A percentile compares a stretch with the other conserved stretches of the same genome.
These are phyloP conservation scores for Posidonia australis DNA, from an alignment of 106 monocot genomes.

Conservation along the genomic window DNA sequence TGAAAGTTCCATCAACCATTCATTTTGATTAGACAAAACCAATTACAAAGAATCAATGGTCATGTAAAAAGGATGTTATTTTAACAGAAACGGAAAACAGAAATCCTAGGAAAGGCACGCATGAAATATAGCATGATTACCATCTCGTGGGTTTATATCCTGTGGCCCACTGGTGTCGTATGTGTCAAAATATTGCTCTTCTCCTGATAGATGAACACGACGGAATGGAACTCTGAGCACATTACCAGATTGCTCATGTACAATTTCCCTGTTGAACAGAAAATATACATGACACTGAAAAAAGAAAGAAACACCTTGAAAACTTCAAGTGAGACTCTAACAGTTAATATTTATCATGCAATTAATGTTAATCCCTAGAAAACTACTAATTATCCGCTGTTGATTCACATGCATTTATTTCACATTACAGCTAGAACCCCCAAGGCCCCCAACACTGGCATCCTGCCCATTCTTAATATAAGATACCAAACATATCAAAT, in stretches of 20 bases:
- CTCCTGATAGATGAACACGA: slow-evolving; percentile 67
- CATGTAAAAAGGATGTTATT: not conserved
- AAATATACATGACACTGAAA: not conserved
- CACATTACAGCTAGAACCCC: too few relatives aligned
- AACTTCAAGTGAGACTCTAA: not conserved
- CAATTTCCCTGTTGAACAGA: slow-evolving; percentile 44
- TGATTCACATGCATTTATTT: too few relatives aligned
- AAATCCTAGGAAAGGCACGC: too few relatives aligned
- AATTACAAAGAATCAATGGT: not conserved
- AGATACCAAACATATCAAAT: too few relatives aligned
- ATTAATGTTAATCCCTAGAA: too few relatives aligned
- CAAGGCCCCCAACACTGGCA: too few relatives aligned
- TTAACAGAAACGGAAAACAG: too few relatives aligned
- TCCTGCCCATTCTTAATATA: too few relatives aligned
- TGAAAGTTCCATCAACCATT: too few relatives aligned
- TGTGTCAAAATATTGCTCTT: slow-evolving; percentile 59
- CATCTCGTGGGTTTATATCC: slow-evolving; percentile 55
- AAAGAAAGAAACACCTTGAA: not conserved
- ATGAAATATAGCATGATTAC: slow-evolving; percentile 20
- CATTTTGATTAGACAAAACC: too few relatives aligned
- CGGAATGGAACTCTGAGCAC: slow-evolving; percentile 78
- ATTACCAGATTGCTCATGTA: slow-evolving; percentile 74
- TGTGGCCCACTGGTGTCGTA: slow-evolving; percentile 97
- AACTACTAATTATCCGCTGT: too few relatives aligned
- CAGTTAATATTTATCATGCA: not conserved